Percentiles rank a stretch among this genome's conserved stretches.
These are phyloP conservation scores for Colletotrichum sp. DNA, from an alignment of 2,329 filamentous ascomycete genomes.

Conservation along the genomic window DNA sequence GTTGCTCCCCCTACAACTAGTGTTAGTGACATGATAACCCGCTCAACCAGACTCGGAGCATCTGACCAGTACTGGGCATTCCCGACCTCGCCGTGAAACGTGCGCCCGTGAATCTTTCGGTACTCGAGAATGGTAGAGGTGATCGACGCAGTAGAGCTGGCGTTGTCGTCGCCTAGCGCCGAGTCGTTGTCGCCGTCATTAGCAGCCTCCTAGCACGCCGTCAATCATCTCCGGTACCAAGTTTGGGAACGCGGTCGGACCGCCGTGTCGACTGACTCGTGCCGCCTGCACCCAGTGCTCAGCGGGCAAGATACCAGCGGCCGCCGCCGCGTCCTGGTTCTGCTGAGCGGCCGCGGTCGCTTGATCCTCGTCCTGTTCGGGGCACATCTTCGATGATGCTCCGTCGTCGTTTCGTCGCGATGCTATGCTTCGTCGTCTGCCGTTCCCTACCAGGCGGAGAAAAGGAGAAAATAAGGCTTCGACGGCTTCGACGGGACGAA, in stretches of 20 bases:
- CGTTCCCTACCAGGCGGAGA: neutral
- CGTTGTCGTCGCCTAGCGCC: conserved; percentile 12
- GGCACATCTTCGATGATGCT: neutral
- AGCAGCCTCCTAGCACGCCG: conserved; percentile 1
- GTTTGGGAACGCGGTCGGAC: neutral
- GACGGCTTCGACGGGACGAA: neutral
- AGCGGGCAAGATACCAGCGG: conserved; percentile 10
- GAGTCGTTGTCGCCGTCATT: conserved; percentile 18
- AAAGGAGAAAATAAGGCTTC: neutral
- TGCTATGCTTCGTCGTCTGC: neutral
- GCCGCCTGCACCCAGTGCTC: conserved; percentile 18
- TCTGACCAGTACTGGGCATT: conserved; percentile 31
- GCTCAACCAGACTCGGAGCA: fast-evolving
- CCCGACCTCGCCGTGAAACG: conserved; percentile 32
- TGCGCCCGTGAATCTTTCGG: conserved; percentile 34
- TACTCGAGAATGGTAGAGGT: conserved; percentile 34
- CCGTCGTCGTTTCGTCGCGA: neutral
- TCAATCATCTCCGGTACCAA: neutral
- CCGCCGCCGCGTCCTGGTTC: neutral
- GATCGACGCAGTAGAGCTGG: conserved; percentile 32
- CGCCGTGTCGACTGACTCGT: conserved; percentile 6
- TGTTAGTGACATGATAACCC: neutral
- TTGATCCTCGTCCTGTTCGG: neutral
- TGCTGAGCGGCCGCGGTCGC: neutral
- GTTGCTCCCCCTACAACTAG: conserved; percentile 24